phyloP scores from a whole-genome alignment of 106 monocot species.

The Dendrobium huoshanense region DNA sequence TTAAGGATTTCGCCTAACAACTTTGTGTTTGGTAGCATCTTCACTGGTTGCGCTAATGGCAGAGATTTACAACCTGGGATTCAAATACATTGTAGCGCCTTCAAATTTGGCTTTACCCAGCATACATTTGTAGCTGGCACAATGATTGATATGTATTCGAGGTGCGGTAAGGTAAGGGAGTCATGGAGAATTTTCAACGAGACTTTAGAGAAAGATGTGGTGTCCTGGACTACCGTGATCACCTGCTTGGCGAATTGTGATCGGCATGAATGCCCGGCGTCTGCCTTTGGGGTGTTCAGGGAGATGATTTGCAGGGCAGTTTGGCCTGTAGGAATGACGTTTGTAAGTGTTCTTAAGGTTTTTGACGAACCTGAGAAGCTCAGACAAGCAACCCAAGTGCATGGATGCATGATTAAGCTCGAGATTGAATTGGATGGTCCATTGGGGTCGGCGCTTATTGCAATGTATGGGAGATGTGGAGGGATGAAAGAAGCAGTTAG shows the following conservation, averaged over 20 bases:
- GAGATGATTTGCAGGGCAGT: slow-evolving; percentile 39
- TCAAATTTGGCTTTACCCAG: slow-evolving; percentile 39
- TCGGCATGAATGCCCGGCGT: neutral
- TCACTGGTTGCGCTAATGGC: slow-evolving; percentile 34
- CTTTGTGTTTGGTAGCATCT: slow-evolving; percentile 33
- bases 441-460: slow-evolving; percentile 39
- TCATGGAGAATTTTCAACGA: slow-evolving; percentile 37
- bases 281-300: slow-evolving; percentile 38
- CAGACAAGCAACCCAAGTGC: slow-evolving; percentile 36
- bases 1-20: slow-evolving; percentile 11
- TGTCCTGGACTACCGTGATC: slow-evolving; percentile 57
- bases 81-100: slow-evolving; percentile 36
- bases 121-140: slow-evolving; percentile 29
- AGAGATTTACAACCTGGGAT: slow-evolving; percentile 28
- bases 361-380: slow-evolving; percentile 40
- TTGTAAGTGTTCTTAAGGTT: slow-evolving; percentile 44
- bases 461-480: slow-evolving; percentile 61
- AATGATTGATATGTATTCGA: slow-evolving; percentile 56
- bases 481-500: slow-evolving; percentile 40
- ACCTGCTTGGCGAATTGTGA: slow-evolving; percentile 29
- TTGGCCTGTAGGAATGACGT: slow-evolving; percentile 44
- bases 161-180: slow-evolving; percentile 26
- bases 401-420: slow-evolving; percentile 53
- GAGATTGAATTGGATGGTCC: slow-evolving; percentile 37
- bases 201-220: slow-evolving; percentile 24